Evolutionary conservation across 78 protist species (phyloP).

Genomic region (Paulinella micropora): DNA sequence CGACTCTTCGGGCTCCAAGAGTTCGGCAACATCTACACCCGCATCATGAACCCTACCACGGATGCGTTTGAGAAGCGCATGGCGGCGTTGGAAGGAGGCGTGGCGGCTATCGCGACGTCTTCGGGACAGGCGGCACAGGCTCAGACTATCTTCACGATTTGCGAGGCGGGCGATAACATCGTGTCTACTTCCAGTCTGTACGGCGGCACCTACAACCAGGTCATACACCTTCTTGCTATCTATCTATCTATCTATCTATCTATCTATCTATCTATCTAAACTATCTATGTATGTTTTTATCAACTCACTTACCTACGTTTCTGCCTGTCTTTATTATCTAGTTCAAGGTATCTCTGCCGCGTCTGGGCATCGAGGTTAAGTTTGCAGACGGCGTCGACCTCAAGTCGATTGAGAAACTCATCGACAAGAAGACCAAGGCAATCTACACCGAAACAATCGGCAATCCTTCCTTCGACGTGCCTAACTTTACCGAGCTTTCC

Average conservation of each 20-base stretch:
- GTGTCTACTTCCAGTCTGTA: slow-evolving; percentile 17
- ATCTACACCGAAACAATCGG: slow-evolving; percentile 43
- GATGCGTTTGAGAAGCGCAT: slow-evolving; percentile 25
- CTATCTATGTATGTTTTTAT: too few relatives aligned
- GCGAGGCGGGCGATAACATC: slow-evolving; percentile 46
- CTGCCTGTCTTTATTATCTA: too few relatives aligned
- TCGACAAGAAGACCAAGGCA: slow-evolving; percentile 28
- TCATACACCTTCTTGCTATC: too few relatives aligned
- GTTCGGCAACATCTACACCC: slow-evolving; percentile 34
- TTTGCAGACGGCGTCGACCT: slow-evolving; percentile 26
- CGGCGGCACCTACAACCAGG: slow-evolving; percentile 35
- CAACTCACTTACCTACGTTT: too few relatives aligned
- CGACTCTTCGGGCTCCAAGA: slow-evolving; percentile 30
- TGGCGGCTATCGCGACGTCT: slow-evolving; percentile 3
- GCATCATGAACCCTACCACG: slow-evolving; percentile 35
- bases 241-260: too few relatives aligned
- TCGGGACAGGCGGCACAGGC: slow-evolving; percentile 36
- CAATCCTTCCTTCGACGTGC: slow-evolving; percentile 38
- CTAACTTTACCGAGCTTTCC: slow-evolving; percentile 33
- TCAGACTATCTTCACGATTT: not conserved
- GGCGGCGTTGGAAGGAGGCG: slow-evolving; percentile 22
- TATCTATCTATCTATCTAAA: too few relatives aligned
- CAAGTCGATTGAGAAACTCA: slow-evolving; percentile 8
- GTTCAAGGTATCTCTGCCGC: slow-evolving; percentile 18
- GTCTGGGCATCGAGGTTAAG: slow-evolving; percentile 19